These are phyloP conservation scores for Pseudozyma hubeiensis DNA, from an alignment of 1,284 basidiomycete species.

Conservation along the genomic window DNA sequence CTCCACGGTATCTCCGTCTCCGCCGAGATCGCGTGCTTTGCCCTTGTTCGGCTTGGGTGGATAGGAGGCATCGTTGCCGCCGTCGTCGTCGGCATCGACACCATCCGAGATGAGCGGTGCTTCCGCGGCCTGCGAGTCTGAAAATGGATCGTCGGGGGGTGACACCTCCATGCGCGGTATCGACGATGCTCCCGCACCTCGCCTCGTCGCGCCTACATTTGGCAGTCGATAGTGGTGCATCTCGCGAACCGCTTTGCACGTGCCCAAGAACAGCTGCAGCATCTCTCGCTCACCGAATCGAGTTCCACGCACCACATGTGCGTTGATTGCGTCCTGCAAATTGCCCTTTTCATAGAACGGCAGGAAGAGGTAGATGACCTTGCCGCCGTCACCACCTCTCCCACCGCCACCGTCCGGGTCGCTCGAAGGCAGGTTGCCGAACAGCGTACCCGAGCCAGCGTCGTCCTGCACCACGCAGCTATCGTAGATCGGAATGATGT, in stretches of 20 bases:
- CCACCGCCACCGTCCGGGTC: conserved; percentile 50
- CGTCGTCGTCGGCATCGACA: conserved; percentile 70
- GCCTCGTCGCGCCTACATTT: conserved; percentile 30
- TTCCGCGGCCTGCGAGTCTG: conserved; percentile 24
- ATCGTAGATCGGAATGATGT: conserved; percentile 67
- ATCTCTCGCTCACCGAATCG: conserved; percentile 89
- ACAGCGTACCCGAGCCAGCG: conserved; percentile 38
- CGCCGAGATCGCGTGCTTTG: conserved; percentile 32
- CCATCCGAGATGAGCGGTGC: conserved; percentile 50
- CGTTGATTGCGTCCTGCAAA: conserved; percentile 92
- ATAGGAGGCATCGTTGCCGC: conserved; percentile 67
- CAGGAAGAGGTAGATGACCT: conserved; percentile 74
- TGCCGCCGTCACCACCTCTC: conserved; percentile 43
- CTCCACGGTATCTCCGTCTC: conserved; percentile 13
- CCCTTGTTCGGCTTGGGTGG: conserved; percentile 54
- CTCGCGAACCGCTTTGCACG: conserved; percentile 89
- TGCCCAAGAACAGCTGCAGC: conserved; percentile 88
- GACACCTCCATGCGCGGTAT: conserved; percentile 38
- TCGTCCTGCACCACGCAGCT: conserved; percentile 65
- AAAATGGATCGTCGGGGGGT: conserved; percentile 44
- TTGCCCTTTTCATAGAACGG: conserved; percentile 86
- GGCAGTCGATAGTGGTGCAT: conserved; percentile 78
- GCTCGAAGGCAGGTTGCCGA: conserved; percentile 54
- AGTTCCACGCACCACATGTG: conserved; percentile 83
- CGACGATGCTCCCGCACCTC: conserved; percentile 13